Base-by-base conservation (phyloP, 2,329 filamentous ascomycete genomes). In the Xylariaceae sp. region DNA sequence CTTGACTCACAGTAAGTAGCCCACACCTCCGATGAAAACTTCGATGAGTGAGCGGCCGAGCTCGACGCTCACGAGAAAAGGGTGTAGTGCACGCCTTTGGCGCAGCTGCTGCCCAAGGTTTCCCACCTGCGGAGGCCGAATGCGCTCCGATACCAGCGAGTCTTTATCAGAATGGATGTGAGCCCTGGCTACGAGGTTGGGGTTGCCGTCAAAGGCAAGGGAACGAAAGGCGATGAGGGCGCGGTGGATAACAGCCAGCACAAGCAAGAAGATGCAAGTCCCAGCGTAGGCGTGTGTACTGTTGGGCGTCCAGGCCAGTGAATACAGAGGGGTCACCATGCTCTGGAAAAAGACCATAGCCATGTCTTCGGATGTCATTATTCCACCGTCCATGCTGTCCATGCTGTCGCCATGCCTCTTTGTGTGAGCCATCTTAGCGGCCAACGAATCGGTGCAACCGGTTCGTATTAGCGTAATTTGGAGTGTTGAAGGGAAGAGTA, bases 241-340 rank as follows among this genome's bases (percentile, higher is more conserved):
- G 45, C 92, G 88, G 66, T 87, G 85, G 51, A 88, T 67, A 55
- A 86, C 77, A 53, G 86, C 87, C 48, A 97, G 84, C 33, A 87
- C 64, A 67, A 96, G 86, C 56, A 97, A 82, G 73, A 97, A 97
- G 70, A 97, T 89, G 77, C 93, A 96, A 16, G 91, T 95, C 44
- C 85, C 93, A 1, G 91, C 91, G 72, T 97, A 97, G 52, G 81
- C 76, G 64, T 88, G 90, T 6, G 81, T 76, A 35, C 76, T 85
- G 23, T 70, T 74, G 2, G 93, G 92, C 1, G 88, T 88, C 91
- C 92, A 97, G 46, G 77, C 71, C 24, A 73, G 70, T 13, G 89
- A 86, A 75, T 80, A 91, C 39, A 91, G 78, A 3, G 86, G 78
- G 1, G 86, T 89, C 40, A 83, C 82, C 51, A 77, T 74, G 59